Percentiles rank a stretch among this genome's conserved stretches.
Evolutionary conservation across 1,284 basidiomycete genomes (phyloP).

Genomic region (Termitomyces sp.): DNA sequence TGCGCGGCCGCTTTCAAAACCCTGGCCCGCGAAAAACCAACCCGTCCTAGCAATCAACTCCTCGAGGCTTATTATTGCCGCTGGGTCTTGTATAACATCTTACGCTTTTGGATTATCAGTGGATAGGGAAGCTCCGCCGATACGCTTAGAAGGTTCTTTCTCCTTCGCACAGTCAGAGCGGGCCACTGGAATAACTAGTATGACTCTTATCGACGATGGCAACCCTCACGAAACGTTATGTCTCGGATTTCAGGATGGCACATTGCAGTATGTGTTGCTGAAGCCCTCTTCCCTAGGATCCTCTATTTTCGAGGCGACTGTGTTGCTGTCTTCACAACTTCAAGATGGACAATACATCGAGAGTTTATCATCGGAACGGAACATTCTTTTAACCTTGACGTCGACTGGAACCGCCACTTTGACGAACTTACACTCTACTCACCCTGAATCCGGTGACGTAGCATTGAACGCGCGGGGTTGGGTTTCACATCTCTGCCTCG

Average conservation of each 20-base stretch:
- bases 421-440: slow-evolving; percentile 20
- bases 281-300: slow-evolving; percentile 18
- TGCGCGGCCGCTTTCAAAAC: slow-evolving; percentile 61
- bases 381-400: slow-evolving; percentile 51
- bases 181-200: slow-evolving; percentile 46
- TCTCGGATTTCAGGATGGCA: slow-evolving; percentile 59
- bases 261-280: slow-evolving; percentile 40
- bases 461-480: slow-evolving; percentile 52
- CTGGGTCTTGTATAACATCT: slow-evolving; percentile 53
- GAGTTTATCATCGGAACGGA: slow-evolving; percentile 42
- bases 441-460: slow-evolving; percentile 25
- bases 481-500: slow-evolving; percentile 49
- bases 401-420: slow-evolving; percentile 47
- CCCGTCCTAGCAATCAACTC: slow-evolving; percentile 55
- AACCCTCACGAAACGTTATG: slow-evolving; percentile 46
- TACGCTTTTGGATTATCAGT: slow-evolving; percentile 44
- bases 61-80: slow-evolving; percentile 57
- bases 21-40: slow-evolving; percentile 56
- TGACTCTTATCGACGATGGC: slow-evolving; percentile 43
- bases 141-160: slow-evolving; percentile 47
- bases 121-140: slow-evolving; percentile 33
- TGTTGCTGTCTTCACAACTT: slow-evolving; percentile 22
- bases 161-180: slow-evolving; percentile 33
- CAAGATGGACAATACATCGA: slow-evolving; percentile 42
- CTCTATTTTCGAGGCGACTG: slow-evolving; percentile 13